These are phyloP conservation scores for Paramecium primaurelia DNA, from an alignment of 73 alveolate genomes.

Conservation along the genomic window DNA sequence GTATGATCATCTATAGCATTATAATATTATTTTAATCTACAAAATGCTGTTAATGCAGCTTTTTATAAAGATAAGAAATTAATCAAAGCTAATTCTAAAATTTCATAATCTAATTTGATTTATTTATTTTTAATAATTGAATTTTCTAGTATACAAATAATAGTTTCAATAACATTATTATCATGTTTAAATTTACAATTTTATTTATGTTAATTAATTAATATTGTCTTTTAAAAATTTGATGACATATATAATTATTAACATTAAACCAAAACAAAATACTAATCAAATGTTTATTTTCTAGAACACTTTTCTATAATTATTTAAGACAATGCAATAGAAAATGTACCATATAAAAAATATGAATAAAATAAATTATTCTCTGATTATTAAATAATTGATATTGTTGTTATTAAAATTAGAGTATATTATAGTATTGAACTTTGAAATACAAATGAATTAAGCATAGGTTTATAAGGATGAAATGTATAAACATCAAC, in stretches of 20 bases:
- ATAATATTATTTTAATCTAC: neutral
- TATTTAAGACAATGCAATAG: neutral
- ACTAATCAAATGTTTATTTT: neutral
- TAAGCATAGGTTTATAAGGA: neutral
- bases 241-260: neutral
- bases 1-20: slow-evolving; percentile 1
- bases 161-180: neutral
- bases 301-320: neutral
- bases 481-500: neutral
- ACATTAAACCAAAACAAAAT: neutral
- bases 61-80: neutral
- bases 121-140: neutral
- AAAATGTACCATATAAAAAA: neutral
- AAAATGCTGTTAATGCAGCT: slow-evolving; percentile 8
- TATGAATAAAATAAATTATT: neutral
- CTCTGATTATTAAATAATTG: neutral
- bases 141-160: neutral
- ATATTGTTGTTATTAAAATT: neutral
- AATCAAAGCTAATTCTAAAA: neutral
- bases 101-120: neutral
- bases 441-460: neutral
- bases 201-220: neutral
- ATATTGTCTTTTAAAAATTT: neutral
- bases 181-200: slow-evolving; percentile 1
- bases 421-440: neutral